Evolutionary conservation across 2,329 filamentous ascomycete species (phyloP).

Genomic region (Lecanicillium sp.): DNA sequence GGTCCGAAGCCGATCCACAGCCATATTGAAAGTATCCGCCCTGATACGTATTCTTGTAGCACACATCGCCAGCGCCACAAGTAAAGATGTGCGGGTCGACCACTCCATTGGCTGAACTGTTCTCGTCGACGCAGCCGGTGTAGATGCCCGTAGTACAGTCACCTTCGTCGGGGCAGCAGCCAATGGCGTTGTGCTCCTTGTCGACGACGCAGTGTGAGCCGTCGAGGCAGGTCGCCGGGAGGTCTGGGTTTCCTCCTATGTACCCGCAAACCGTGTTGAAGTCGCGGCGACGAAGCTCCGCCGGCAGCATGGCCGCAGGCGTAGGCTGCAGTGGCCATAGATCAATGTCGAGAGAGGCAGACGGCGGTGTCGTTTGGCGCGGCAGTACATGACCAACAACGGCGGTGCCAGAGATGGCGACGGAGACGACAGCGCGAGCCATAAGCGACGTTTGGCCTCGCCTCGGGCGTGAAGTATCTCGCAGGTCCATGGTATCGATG

Average conservation of each 20-base stretch:
- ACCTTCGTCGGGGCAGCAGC: constrained; percentile 45
- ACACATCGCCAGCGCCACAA: constrained; percentile 41
- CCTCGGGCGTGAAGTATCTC: constrained; percentile 1
- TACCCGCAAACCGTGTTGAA: constrained; percentile 50
- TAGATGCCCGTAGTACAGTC: constrained; percentile 47
- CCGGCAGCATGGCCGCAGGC: constrained; percentile 26
- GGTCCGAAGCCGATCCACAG: constrained; percentile 39
- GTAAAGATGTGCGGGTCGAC: constrained; percentile 50
- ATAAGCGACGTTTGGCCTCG: background rate
- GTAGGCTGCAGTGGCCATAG: constrained; percentile 30
- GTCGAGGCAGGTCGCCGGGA: constrained; percentile 48
- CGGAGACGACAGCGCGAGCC: constrained; percentile 15
- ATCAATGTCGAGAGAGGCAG: constrained; percentile 19
- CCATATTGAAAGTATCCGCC: constrained; percentile 50
- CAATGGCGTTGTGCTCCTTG: constrained; percentile 37
- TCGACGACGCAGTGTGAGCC: constrained; percentile 53
- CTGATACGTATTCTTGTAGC: constrained; percentile 46
- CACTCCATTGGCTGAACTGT: constrained; percentile 39
- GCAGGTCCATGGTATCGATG: too few relatives aligned
- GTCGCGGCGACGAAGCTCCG: constrained; percentile 30
- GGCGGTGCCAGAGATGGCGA: constrained; percentile 16
- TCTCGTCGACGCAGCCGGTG: constrained; percentile 47
- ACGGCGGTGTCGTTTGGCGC: constrained; percentile 22
- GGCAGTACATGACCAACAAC: constrained; percentile 21
- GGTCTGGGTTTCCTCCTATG: constrained; percentile 39